Evolutionary conservation across 2,329 filamentous ascomycete species (phyloP).

Genomic region (Venturia nashicola): DNA sequence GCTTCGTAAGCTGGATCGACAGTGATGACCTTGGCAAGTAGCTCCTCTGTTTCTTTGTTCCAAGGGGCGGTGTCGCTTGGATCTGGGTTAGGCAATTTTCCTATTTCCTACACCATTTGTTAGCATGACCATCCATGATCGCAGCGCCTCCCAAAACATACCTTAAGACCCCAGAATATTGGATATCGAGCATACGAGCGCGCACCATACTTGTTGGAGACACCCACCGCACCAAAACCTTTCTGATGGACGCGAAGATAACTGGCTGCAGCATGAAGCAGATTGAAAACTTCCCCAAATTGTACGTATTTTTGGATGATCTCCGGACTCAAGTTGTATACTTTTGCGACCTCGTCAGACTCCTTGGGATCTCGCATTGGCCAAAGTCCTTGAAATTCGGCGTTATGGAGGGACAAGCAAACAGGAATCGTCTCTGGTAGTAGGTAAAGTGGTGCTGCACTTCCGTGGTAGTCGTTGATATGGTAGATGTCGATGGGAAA

Average conservation of each 20-base stretch:
- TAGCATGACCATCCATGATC: background rate
- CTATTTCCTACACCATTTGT: constrained; percentile 32
- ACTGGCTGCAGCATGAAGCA: constrained; percentile 52
- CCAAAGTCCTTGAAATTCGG: constrained; percentile 59
- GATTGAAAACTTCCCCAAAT: constrained; percentile 57
- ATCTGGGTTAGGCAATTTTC: constrained; percentile 52
- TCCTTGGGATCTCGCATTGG: constrained; percentile 52
- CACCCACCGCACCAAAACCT: constrained; percentile 55
- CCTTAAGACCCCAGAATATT: constrained; percentile 54
- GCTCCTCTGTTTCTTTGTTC: constrained; percentile 39
- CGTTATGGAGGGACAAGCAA: constrained; percentile 55
- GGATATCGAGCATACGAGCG: constrained; percentile 56
- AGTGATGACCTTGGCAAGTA: constrained; percentile 22
- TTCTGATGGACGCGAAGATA: constrained; percentile 55
- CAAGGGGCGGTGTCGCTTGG: constrained; percentile 51
- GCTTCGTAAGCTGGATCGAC: constrained; percentile 45
- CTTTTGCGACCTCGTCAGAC: constrained; percentile 48
- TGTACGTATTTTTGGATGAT: constrained; percentile 50
- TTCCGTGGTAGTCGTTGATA: constrained; percentile 52
- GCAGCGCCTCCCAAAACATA: background rate
- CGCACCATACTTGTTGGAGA: constrained; percentile 58
- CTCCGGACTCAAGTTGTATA: constrained; percentile 49
- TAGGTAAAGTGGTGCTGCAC: constrained; percentile 51
- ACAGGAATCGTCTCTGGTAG: constrained; percentile 49
- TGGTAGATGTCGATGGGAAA: constrained; percentile 53